These are phyloP conservation scores for Vigna unguiculata DNA, from an alignment of 306 rosid species.

Conservation along the genomic window DNA sequence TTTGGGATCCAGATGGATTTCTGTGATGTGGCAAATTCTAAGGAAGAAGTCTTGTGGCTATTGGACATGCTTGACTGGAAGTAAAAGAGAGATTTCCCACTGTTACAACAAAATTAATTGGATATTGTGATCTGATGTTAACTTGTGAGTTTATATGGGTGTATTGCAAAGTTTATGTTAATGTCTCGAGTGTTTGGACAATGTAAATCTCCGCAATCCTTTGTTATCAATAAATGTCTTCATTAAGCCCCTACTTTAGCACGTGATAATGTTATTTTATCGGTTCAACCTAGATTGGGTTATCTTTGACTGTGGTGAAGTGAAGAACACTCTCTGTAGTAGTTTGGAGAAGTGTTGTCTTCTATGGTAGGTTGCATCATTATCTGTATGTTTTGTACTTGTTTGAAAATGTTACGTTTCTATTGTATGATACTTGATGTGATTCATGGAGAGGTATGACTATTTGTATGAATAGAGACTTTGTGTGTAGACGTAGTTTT, in stretches of 20 bases:
- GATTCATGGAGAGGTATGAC: no score
- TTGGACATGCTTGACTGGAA: conserved; percentile 97
- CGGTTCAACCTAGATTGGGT: no score
- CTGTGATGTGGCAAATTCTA: conserved; percentile 85
- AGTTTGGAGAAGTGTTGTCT: no score
- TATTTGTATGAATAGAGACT: no score
- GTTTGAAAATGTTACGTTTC: no score
- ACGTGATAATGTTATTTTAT: no score
- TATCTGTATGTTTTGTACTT: no score
- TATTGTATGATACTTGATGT: no score
- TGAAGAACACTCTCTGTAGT: no score
- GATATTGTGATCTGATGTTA: conserved; percentile 32
- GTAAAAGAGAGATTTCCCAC: conserved; percentile 50
- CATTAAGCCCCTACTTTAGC: neutral
- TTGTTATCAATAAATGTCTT: conserved; percentile 11
- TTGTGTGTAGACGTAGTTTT: no score
- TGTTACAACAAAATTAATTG: conserved; percentile 4
- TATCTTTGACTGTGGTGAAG: no score
- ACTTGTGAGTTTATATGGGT: conserved; percentile 23
- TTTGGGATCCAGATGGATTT: conserved; percentile 96
- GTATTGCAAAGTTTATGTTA: conserved; percentile 14
- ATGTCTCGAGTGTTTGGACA: conserved; percentile 18
- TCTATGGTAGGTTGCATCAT: no score
- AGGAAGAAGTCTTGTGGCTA: conserved; percentile 92
- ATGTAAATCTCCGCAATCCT: conserved; percentile 38